phyloP scores from a whole-genome alignment of 768 basidiomycete species.

The Suillus clintonianus region DNA sequence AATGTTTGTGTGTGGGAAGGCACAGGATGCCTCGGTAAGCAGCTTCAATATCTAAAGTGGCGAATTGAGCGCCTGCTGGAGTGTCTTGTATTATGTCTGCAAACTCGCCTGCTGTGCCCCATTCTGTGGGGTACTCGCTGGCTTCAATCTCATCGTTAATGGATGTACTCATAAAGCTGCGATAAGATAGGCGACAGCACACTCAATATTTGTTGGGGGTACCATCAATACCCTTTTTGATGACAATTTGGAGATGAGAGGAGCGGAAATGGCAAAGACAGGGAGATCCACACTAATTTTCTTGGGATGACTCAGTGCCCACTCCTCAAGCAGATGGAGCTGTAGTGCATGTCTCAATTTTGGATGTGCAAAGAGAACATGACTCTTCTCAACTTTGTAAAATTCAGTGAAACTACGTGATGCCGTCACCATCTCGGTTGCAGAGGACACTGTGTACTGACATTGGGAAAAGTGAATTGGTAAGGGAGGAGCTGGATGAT shows the following conservation, averaged over 20 bases:
- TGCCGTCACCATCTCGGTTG: neutral
- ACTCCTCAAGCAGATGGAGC: slow-evolving; percentile 13
- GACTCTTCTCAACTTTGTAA: neutral
- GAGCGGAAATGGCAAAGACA: slow-evolving; percentile 14
- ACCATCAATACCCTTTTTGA: neutral
- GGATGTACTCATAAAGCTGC: neutral
- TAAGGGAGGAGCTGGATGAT: neutral
- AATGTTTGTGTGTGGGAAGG: neutral
- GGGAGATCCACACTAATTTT: slow-evolving; percentile 26
- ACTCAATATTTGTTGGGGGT: neutral
- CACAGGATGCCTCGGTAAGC: neutral
- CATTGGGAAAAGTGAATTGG: neutral
- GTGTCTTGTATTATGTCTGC: neutral
- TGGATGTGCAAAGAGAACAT: neutral
- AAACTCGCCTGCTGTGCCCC: neutral
- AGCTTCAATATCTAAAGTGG: no score
- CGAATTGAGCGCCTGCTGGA: no score
- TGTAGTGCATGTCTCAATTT: slow-evolving; percentile 2
- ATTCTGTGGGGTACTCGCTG: no score
- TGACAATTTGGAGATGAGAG: neutral
- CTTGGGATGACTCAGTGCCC: slow-evolving; percentile 13
- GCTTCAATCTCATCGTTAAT: neutral
- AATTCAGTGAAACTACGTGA: neutral
- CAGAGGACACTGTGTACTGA: neutral
- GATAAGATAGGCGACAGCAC: neutral